Conservation (phyloP, 306 rosid genomes). For the Dryas octopetala region DNA sequence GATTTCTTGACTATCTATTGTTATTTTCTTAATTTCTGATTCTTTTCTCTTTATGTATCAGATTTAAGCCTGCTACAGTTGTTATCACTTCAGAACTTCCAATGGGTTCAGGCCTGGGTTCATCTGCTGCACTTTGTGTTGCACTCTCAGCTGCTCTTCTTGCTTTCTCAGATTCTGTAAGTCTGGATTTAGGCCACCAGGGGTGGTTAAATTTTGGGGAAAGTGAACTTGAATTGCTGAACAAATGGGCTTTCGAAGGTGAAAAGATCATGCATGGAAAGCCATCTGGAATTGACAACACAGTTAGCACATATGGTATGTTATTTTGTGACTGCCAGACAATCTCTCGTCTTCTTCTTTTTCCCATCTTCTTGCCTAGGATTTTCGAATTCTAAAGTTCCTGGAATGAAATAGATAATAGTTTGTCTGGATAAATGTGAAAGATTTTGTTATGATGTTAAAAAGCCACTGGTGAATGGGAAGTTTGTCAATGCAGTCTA, state of each 20-base stretch:
- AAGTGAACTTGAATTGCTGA: constrained; percentile 66
- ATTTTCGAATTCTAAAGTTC: constrained; percentile 5
- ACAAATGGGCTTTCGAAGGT: constrained; percentile 98
- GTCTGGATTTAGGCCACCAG: constrained; percentile 49
- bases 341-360: not conserved
- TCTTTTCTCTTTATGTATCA: constrained; percentile 26
- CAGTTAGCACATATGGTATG: constrained; percentile 88
- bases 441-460: not conserved
- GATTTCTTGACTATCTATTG: not conserved
- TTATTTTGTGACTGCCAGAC: constrained; percentile 7
- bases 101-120: constrained; percentile 88
- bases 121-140: constrained; percentile 83
- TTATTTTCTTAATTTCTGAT: constrained; percentile 15
- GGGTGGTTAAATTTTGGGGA: constrained; percentile 66
- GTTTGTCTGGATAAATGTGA: not conserved
- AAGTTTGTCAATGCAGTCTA: not conserved
- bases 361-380: not conserved
- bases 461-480: not conserved
- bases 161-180: constrained; percentile 58
- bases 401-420: constrained; percentile 3
- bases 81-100: constrained; percentile 84
- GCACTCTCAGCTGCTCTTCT: constrained; percentile 77
- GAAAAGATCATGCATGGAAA: constrained; percentile 93
- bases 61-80: constrained; percentile 87
- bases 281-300: constrained; percentile 97